Evolutionary conservation across 2,329 filamentous ascomycete genomes (phyloP).

Genomic region (Grosmannia penicillata): DNA sequence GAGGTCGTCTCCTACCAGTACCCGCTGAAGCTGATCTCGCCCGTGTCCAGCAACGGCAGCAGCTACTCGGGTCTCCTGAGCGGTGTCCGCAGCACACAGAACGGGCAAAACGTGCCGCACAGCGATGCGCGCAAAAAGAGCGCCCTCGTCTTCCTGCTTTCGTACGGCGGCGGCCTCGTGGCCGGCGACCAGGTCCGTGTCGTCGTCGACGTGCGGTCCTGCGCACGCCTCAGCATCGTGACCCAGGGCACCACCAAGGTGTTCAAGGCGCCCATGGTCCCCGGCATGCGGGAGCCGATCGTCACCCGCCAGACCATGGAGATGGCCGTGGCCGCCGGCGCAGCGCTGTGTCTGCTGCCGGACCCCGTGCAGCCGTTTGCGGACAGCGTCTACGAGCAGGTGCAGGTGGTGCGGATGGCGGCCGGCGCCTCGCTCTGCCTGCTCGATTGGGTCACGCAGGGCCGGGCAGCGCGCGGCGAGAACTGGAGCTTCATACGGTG

Average conservation of each 20-base stretch:
- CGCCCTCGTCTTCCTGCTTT: conserved; percentile 75
- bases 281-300: conserved; percentile 15
- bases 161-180: conserved; percentile 87
- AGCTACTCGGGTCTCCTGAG: no score
- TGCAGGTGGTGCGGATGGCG: conserved; percentile 57
- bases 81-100: no score
- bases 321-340: conserved; percentile 32
- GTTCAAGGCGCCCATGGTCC: conserved; percentile 52
- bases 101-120: no score
- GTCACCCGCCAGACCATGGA: conserved; percentile 43
- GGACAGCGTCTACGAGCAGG: conserved; percentile 70
- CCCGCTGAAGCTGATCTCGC: conserved; percentile 83
- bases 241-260: conserved; percentile 85
- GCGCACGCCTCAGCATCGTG: conserved; percentile 51
- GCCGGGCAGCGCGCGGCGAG: conserved; percentile 71
- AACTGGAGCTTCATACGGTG: conserved; percentile 74
- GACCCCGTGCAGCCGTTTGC: conserved; percentile 90
- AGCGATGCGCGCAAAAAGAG: no score
- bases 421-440: conserved; percentile 51
- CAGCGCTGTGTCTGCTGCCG: conserved; percentile 55
- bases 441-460: conserved; percentile 89
- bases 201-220: conserved; percentile 45
- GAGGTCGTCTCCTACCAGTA: conserved; percentile 77
- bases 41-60: conserved; percentile 25
- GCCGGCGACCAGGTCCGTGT: conserved; percentile 73